A percentile compares a stretch with the other conserved stretches of the same genome.
phyloP scores from a whole-genome alignment of 2,329 filamentous ascomycete genomes.

The Nemania abortiva region DNA sequence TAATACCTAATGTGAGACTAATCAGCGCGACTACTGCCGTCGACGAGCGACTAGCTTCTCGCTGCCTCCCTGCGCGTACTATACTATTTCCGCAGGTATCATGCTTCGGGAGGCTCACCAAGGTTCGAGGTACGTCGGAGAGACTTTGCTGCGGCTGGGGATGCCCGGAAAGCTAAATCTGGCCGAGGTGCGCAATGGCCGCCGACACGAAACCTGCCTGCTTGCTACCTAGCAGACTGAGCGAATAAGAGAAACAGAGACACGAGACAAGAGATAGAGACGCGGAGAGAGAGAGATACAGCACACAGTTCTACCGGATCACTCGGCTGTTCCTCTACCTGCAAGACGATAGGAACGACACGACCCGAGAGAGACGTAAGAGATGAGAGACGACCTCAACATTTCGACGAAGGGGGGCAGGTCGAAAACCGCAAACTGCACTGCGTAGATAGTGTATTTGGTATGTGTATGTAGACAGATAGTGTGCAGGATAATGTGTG shows the following conservation, averaged over 20 bases:
- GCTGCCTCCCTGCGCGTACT: not conserved
- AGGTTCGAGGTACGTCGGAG: constrained; percentile 42
- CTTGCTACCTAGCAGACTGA: not conserved
- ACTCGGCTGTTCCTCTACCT: no score
- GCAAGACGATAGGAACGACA: constrained; percentile 28
- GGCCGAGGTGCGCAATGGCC: constrained; percentile 29
- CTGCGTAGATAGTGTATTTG: not conserved
- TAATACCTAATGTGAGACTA: constrained; percentile 25
- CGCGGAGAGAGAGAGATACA: not conserved
- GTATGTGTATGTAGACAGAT: not conserved
- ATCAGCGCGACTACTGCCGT: constrained; percentile 33
- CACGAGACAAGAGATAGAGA: no score
- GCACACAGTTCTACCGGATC: constrained; percentile 17
- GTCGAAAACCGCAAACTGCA: not conserved
- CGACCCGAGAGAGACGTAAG: constrained; percentile 8
- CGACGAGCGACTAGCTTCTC: constrained; percentile 30
- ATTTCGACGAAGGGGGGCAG: constrained; percentile 18
- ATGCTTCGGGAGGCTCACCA: constrained; percentile 40
- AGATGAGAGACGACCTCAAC: constrained; percentile 1
- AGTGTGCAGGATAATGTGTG: no score
- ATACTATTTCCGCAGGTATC: constrained; percentile 9
- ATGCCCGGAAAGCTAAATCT: constrained; percentile 41
- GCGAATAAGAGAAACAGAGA: no score
- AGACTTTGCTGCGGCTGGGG: constrained; percentile 38
- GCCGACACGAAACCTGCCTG: constrained; percentile 1